Evolutionary conservation across 2,329 filamentous ascomycete genomes (phyloP), one percentile per base, ranked within the genome.

Genomic region (Aureobasidium sp.): DNA sequence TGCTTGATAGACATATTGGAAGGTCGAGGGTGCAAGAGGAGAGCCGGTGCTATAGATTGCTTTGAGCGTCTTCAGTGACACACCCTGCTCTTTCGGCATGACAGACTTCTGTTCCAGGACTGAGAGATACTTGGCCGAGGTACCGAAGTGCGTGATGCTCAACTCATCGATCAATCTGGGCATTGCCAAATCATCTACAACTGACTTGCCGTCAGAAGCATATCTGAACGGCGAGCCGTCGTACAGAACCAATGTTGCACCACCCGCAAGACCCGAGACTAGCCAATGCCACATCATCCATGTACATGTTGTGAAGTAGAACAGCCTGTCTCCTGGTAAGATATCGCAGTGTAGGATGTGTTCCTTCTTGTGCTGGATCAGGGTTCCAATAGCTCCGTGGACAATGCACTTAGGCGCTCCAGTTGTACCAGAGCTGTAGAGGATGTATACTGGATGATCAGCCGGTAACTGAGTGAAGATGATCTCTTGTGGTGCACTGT

Each of bases 281-380:
- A 92, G 86, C 92, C 93, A 97, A 72, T 97, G 93, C 91, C 92
- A 96, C 93, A 97, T 97, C 92, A 99, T 97, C 94, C 92, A 96
- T 0, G 90, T 95, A 11, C 88, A 91, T 3, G 92, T 96, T 1
- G 91, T 96, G 76, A 92, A 96, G 77, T 96, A 96, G 73, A 96
- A 89, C 69, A 96, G 80, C 21, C 87, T 82, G 43, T 91, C 89
- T 2, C 79, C 77, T 0, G 86, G 81, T 9, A 81, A 79, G 64
- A 99, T 84, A 23, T 91, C 90, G 71, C 88, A 89, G 71, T 97
- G 93, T 3, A 97, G 79, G 49, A 87, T 81, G 70, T 95, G 92
- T 71, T 97, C 94, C 72, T 99, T 99, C 75, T 97, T 97, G 77
- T 97, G 94, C 72, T 97, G 93, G 54, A 97, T 81, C 7, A 99